These are phyloP conservation scores for Wickerhamomyces rabaulensis DNA, from an alignment of 805 yeast species.

Conservation along the genomic window DNA sequence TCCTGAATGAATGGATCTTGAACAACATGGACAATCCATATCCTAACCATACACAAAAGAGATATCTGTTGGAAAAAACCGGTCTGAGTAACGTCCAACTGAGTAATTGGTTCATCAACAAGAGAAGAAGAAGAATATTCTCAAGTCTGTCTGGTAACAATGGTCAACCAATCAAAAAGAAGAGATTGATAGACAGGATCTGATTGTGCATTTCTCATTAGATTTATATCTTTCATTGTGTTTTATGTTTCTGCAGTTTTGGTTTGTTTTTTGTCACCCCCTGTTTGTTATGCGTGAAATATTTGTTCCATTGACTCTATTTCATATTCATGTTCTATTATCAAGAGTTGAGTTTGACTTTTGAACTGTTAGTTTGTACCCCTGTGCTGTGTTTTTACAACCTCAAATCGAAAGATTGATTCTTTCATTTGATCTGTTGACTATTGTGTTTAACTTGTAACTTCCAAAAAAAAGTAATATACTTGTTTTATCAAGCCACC, in stretches of 20 bases:
- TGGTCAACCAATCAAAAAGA: conserved; percentile 28
- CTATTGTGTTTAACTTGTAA: no score
- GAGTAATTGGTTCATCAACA: conserved; percentile 85
- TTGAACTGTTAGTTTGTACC: no score
- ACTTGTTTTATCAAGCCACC: no score
- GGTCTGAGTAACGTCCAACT: conserved; percentile 79
- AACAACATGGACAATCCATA: conserved; percentile 77
- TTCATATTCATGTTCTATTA: no score
- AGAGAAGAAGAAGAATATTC: conserved; percentile 66
- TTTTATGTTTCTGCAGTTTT: conserved; percentile 1
- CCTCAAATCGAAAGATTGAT: no score
- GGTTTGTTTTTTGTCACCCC: background rate
- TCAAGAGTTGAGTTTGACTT: no score
- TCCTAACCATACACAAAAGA: conserved; percentile 77
- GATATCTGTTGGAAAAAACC: conserved; percentile 60
- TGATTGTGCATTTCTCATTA: background rate
- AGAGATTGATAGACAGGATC: conserved; percentile 24
- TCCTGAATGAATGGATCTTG: conserved; percentile 67
- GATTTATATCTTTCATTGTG: background rate
- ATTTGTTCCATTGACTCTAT: no score
- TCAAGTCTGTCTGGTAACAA: conserved; percentile 25
- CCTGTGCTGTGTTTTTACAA: no score
- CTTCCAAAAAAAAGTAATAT: no score
- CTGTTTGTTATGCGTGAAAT: no score
- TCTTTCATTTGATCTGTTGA: no score